Conservation (phyloP, 1,284 basidiomycete genomes). For the Naganishia sp. region DNA sequence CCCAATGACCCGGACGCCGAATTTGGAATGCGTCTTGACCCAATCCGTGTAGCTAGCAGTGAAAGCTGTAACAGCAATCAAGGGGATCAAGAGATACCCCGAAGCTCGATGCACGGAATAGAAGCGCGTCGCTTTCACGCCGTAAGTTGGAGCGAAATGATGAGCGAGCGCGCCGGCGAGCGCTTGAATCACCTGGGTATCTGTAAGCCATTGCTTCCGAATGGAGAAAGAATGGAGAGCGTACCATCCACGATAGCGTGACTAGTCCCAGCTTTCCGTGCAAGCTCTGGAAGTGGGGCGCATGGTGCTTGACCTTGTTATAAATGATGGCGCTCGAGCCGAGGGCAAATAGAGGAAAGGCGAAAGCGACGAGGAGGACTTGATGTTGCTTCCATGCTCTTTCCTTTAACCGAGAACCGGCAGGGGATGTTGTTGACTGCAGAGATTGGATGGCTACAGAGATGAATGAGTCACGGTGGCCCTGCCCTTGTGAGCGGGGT, state of each 20-base stretch:
- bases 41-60: conserved; percentile 39
- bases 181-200: conserved; percentile 40
- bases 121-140: conserved; percentile 42
- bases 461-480: neutral
- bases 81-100: conserved; percentile 47
- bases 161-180: conserved; percentile 42
- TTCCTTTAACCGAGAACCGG: conserved; percentile 32
- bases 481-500: neutral
- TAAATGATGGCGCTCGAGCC: conserved; percentile 49
- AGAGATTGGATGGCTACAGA: conserved; percentile 42
- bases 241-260: conserved; percentile 41
- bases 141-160: conserved; percentile 39
- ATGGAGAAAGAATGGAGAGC: neutral
- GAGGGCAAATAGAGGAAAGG: conserved; percentile 43
- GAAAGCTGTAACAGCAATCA: conserved; percentile 45
- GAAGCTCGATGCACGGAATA: conserved; percentile 53
- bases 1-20: conserved; percentile 39
- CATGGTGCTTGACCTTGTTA: conserved; percentile 49
- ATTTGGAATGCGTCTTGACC: conserved; percentile 38
- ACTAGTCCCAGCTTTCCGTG: conserved; percentile 45
- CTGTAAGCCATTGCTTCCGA: neutral
- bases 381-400: conserved; percentile 47
- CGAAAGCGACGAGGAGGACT: conserved; percentile 40
- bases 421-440: conserved; percentile 45
- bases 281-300: conserved; percentile 49